Evolutionary conservation across 2,329 filamentous ascomycete genomes (phyloP).

Genomic region (Cordyceps pruinosa): DNA sequence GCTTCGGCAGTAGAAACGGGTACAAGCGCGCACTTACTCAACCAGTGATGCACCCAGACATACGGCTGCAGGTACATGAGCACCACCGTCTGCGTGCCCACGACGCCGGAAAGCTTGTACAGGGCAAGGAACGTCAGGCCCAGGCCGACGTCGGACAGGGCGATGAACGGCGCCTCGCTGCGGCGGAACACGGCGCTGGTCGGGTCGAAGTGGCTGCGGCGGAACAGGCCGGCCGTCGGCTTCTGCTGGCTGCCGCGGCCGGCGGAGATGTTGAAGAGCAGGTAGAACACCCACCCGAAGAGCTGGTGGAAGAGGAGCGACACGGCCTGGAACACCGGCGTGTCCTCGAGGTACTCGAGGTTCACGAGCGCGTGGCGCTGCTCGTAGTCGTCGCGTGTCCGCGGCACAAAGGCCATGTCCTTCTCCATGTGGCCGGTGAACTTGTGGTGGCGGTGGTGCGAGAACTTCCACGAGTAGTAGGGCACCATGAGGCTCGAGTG

Average conservation of each 20-base stretch:
- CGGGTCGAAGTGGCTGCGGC: slow-evolving; percentile 54
- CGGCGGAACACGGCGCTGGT: slow-evolving; percentile 54
- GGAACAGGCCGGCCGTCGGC: slow-evolving; percentile 31
- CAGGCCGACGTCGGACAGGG: slow-evolving; percentile 55
- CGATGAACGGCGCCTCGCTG: slow-evolving; percentile 48
- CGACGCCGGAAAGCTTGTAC: slow-evolving; percentile 42
- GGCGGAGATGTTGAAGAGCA: slow-evolving; percentile 51
- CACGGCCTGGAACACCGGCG: slow-evolving; percentile 48
- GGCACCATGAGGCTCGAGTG: slow-evolving; percentile 62
- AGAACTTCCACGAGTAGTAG: slow-evolving; percentile 68
- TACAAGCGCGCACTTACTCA: slow-evolving; percentile 44
- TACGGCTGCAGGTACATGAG: slow-evolving; percentile 59
- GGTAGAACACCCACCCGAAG: slow-evolving; percentile 57
- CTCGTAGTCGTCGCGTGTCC: slow-evolving; percentile 32
- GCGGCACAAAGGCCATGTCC: slow-evolving; percentile 59
- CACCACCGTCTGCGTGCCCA: slow-evolving; percentile 51
- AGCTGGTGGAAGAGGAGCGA: slow-evolving; percentile 56
- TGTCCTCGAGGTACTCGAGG: slow-evolving; percentile 54
- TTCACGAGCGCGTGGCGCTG: slow-evolving; percentile 25
- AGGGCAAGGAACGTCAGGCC: slow-evolving; percentile 42
- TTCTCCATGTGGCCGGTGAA: slow-evolving; percentile 62
- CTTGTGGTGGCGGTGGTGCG: slow-evolving; percentile 62
- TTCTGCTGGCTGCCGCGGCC: slow-evolving; percentile 43
- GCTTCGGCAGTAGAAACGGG: no score
- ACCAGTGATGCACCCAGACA: slow-evolving; percentile 65